phyloP scores from a whole-genome alignment of 192 early-diverging fungal genomes.

The Oehlia diaphana region DNA sequence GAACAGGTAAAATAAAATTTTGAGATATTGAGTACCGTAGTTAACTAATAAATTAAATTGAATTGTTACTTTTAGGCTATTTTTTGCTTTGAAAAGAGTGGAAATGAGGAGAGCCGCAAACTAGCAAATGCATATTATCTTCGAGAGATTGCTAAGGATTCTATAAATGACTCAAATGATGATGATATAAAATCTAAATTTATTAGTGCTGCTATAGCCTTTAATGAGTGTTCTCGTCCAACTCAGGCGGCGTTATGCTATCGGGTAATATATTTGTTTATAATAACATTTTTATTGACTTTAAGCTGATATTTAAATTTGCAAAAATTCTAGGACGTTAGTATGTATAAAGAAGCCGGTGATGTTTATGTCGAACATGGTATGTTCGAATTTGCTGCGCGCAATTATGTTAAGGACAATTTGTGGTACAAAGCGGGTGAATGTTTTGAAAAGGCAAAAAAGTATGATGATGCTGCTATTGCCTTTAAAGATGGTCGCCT shows the following conservation, averaged over 20 bases:
- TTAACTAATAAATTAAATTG: neutral
- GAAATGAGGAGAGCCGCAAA: neutral
- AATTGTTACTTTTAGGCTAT: constrained; percentile 11
- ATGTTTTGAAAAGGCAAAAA: constrained; percentile 11
- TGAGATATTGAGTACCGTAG: neutral
- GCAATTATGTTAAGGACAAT: neutral
- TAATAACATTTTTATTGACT: neutral
- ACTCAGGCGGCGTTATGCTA: constrained; percentile 15
- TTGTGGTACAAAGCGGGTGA: neutral
- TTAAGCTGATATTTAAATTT: neutral
- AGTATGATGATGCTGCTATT: constrained; percentile 5
- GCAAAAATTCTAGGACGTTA: neutral
- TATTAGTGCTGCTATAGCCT: neutral
- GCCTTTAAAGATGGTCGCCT: constrained; percentile 8
- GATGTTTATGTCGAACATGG: neutral
- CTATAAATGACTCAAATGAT: constrained; percentile 12
- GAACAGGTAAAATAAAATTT: constrained; percentile 11
- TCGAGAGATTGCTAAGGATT: constrained; percentile 10
- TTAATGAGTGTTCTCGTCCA: constrained; percentile 8
- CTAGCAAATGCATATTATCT: constrained; percentile 16
- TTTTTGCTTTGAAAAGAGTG: constrained; percentile 22
- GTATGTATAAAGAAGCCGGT: constrained; percentile 16
- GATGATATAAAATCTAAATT: neutral
- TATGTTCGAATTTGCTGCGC: constrained; percentile 12
- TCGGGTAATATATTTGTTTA: neutral